Evolutionary conservation across 441 rosid species (phyloP).

Genomic region (Viola pubescens): DNA sequence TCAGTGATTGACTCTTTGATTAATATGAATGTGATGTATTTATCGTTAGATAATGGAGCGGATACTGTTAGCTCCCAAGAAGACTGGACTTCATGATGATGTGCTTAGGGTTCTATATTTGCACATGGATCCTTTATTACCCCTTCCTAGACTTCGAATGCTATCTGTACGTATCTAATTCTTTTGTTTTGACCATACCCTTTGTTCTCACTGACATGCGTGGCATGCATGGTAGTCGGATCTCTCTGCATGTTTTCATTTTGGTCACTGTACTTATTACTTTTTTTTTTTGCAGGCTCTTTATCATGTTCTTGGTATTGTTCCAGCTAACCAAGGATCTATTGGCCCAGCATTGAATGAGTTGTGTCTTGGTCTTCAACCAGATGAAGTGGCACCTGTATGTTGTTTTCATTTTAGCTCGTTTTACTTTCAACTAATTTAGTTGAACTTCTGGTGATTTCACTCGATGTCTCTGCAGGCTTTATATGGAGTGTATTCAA

Average conservation of each 20-base stretch:
- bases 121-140: conserved; percentile 91
- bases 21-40: neutral
- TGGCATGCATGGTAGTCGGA: conserved; percentile 1
- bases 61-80: conserved; percentile 64
- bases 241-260: conserved; percentile 8
- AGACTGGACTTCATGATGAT: conserved; percentile 76
- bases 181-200: conserved; percentile 11
- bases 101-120: conserved; percentile 74
- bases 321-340: conserved; percentile 82
- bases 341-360: conserved; percentile 89
- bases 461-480: conserved; percentile 41
- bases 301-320: conserved; percentile 85
- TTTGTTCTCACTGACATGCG: neutral
- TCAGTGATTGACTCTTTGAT: neutral
- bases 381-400: conserved; percentile 67
- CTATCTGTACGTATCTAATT: conserved; percentile 54
- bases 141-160: conserved; percentile 95
- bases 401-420: conserved; percentile 18
- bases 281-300: conserved; percentile 57
- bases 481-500: conserved; percentile 80
- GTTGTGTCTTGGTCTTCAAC: conserved; percentile 81
- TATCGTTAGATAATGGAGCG: conserved; percentile 77
- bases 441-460: conserved; percentile 2
- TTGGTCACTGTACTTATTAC: neutral
- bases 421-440: conserved; percentile 1